Percentiles rank a stretch among this genome's conserved stretches.
Evolutionary conservation across 1,139 yeast genomes (phyloP).

Genomic region (Citeromyces hawaiiensis): DNA sequence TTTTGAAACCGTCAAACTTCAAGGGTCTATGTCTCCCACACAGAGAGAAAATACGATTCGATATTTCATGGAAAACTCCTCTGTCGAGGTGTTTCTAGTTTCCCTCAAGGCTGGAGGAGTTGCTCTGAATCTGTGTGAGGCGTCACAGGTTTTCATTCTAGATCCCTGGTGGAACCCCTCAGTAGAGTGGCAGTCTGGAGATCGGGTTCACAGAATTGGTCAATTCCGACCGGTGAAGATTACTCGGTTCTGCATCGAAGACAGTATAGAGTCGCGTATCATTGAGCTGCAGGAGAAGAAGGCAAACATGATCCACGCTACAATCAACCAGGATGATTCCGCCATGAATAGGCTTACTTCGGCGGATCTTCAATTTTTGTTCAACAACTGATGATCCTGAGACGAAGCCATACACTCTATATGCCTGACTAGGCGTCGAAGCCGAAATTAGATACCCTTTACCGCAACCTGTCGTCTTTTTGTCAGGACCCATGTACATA

Average conservation of each 20-base stretch:
- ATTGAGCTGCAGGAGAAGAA: slow-evolving; percentile 93
- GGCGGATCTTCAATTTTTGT: slow-evolving; percentile 86
- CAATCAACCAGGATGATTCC: slow-evolving; percentile 82
- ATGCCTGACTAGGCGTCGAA: no score
- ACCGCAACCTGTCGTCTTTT: no score
- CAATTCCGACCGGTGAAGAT: slow-evolving; percentile 92
- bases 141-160: slow-evolving; percentile 85
- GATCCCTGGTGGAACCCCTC: slow-evolving; percentile 99
- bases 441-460: no score
- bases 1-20: slow-evolving; percentile 81
- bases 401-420: no score
- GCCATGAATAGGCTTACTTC: slow-evolving; percentile 84
- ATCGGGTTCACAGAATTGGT: slow-evolving; percentile 94
- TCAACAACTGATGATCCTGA: slow-evolving; percentile 35
- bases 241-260: slow-evolving; percentile 86
- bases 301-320: slow-evolving; percentile 96
- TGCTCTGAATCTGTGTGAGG: slow-evolving; percentile 90
- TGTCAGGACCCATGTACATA: no score
- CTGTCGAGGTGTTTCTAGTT: slow-evolving; percentile 85
- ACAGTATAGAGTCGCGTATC: slow-evolving; percentile 90
- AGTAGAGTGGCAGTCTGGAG: slow-evolving; percentile 97
- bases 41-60: slow-evolving; percentile 87
- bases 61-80: slow-evolving; percentile 83
- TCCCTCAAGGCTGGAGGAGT: slow-evolving; percentile 98
- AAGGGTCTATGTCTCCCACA: slow-evolving; percentile 92